phyloP scores from a whole-genome alignment of 768 basidiomycete species.

The Albatrellus ellisii region DNA sequence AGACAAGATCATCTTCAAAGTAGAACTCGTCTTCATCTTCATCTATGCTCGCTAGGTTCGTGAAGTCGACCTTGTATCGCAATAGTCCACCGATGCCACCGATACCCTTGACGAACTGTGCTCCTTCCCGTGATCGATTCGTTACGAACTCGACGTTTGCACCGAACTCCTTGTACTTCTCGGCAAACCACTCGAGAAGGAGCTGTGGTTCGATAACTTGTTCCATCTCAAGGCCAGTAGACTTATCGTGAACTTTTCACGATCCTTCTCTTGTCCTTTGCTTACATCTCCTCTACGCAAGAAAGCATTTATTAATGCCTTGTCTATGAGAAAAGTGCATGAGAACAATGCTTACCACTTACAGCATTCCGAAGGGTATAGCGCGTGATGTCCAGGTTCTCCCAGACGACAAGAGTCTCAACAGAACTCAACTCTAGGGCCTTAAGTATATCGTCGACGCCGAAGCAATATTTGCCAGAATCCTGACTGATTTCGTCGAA shows the following conservation, averaged over 20 bases:
- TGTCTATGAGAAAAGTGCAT: not conserved
- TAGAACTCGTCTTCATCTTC: slow-evolving; percentile 80
- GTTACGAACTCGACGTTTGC: slow-evolving; percentile 94
- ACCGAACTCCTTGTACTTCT: slow-evolving; percentile 97
- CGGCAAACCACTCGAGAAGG: slow-evolving; percentile 96
- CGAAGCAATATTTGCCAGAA: slow-evolving; percentile 93
- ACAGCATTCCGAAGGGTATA: slow-evolving; percentile 87
- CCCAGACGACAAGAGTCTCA: slow-evolving; percentile 97
- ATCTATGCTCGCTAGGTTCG: slow-evolving; percentile 58
- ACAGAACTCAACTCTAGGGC: slow-evolving; percentile 93
- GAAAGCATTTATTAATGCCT: not conserved
- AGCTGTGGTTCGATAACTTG: slow-evolving; percentile 67
- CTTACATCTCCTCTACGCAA: slow-evolving; percentile 61
- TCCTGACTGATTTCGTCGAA: slow-evolving; percentile 99
- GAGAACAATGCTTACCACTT: slow-evolving; percentile 38
- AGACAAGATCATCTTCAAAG: slow-evolving; percentile 64
- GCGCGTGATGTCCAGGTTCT: slow-evolving; percentile 87
- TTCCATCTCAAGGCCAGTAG: slow-evolving; percentile 94
- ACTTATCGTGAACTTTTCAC: slow-evolving; percentile 93
- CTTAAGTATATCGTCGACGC: slow-evolving; percentile 93
- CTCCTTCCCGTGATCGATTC: slow-evolving; percentile 92
- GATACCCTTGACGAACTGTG: slow-evolving; percentile 97
- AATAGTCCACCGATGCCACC: slow-evolving; percentile 95
- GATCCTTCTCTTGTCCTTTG: slow-evolving; percentile 84
- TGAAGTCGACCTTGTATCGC: slow-evolving; percentile 96